Base-by-base conservation (phyloP, 1,284 basidiomycete genomes). In the Cronartium ribicola region DNA sequence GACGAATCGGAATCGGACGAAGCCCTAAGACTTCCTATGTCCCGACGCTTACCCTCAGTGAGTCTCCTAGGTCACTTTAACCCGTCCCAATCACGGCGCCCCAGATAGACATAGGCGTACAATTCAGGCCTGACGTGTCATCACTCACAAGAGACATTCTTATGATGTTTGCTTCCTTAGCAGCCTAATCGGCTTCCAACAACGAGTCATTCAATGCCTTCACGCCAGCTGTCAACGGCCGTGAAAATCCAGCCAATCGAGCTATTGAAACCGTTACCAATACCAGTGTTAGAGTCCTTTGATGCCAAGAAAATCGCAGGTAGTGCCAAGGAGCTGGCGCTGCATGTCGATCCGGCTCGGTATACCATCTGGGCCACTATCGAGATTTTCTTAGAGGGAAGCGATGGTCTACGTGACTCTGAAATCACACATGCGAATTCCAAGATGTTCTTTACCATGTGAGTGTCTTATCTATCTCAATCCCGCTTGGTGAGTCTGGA, bases 1-100 rank as follows among this genome's bases (percentile, higher is more conserved):
- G 48, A 65, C 43, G 63, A 64, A 14, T 72, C 70, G 44, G 70
- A 72, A 72, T 72, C 70, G 8, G 70, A 72, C 13, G 70, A 72
- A 22, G 70, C 70, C 10, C 60, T 72, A 29, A 72, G 64, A 40
- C 46, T 72, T 5, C 70, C 70, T 17, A 72, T 65, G 63, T 55
- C 63, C 41, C 63, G 63, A 55, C 62, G 70, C 14, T 55, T 65
- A 37, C 61, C 60, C n/a, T 63, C 63, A 48, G 68, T 71, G 22
- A 8, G 61, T 43, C 40, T 13, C 29, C n/a, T 44, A n/a, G 17
- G 17, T 41, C 2, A 7, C 44, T 65, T 41, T 40, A 13, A 17
- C 44, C 6, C 10, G 11, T 55, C 14, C 8, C n/a, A 40, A 8
- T 17, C 7, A 43, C 11, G 41, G 29, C 29, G 29, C 29, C 29